Evolutionary conservation across 495 filamentous ascomycete species (phyloP).

Genomic region (Melanomma pulvis-pyrius): DNA sequence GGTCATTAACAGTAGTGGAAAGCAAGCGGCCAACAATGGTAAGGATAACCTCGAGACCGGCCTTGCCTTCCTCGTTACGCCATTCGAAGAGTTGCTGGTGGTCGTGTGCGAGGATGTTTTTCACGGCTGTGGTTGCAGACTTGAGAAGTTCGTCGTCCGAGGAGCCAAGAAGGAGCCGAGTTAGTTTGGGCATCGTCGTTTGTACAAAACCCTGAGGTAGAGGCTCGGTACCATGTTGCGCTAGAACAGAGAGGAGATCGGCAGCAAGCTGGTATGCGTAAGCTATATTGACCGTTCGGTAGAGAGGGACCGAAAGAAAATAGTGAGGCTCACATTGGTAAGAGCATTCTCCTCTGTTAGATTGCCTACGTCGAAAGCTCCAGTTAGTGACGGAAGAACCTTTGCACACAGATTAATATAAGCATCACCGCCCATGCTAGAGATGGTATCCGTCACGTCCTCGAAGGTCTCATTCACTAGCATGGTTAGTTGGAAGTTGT

Average conservation of each 20-base stretch:
- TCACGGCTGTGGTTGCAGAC: conserved; percentile 81
- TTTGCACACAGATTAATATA: conserved; percentile 84
- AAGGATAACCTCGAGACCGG: conserved; percentile 84
- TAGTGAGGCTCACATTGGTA: conserved; percentile 62
- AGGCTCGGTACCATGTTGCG: conserved; percentile 78
- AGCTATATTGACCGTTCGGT: neutral
- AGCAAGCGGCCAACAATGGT: conserved; percentile 93
- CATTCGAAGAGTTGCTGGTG: conserved; percentile 83
- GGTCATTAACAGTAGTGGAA: conserved; percentile 78
- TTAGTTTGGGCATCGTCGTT: conserved; percentile 82
- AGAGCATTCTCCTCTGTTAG: conserved; percentile 81
- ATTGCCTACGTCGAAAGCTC: conserved; percentile 83
- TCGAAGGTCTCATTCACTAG: conserved; percentile 89
- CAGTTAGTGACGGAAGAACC: conserved; percentile 82
- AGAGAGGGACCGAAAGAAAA: neutral
- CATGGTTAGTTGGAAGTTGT: conserved; percentile 81
- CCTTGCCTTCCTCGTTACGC: conserved; percentile 73
- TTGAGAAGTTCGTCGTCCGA: conserved; percentile 84
- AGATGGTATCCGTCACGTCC: conserved; percentile 71
- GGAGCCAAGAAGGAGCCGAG: conserved; percentile 74
- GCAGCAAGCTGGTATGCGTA: conserved; percentile 66
- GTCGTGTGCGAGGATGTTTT: conserved; percentile 85
- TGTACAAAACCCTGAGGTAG: conserved; percentile 85
- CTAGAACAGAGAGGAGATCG: conserved; percentile 78
- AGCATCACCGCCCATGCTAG: conserved; percentile 62